Percentiles rank a stretch among this genome's conserved stretches.
phyloP scores from a whole-genome alignment of 2,329 filamentous ascomycete genomes.

The Hypoxylon sp. region DNA sequence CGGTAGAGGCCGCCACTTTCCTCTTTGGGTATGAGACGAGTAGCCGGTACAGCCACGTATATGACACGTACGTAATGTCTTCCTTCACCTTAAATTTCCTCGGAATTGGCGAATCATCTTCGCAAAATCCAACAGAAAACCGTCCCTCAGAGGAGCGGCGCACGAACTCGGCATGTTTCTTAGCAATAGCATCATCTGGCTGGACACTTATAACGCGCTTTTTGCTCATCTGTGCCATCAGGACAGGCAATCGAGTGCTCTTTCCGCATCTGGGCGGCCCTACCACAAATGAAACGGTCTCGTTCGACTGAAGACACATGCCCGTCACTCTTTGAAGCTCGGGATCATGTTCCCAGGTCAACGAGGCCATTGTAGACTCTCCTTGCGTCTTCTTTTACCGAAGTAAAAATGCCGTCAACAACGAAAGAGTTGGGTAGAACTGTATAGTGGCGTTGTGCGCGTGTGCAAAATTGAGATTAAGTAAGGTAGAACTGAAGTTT shows the following conservation, averaged over 20 bases:
- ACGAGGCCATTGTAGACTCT: no score
- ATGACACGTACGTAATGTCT: not conserved
- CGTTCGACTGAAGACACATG: not conserved
- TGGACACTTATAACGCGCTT: not conserved
- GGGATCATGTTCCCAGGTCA: not conserved
- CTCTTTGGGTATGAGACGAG: no score
- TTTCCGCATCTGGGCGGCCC: not conserved
- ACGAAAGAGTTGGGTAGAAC: no score
- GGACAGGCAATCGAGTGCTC: not conserved
- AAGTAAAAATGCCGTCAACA: no score
- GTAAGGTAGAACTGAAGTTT: no score
- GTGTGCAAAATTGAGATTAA: no score
- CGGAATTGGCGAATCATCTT: not conserved
- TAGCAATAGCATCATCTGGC: not conserved
- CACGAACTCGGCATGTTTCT: not conserved
- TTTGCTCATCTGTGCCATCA: not conserved
- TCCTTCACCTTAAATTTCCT: not conserved
- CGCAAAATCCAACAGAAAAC: not conserved
- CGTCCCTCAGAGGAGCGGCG: not conserved
- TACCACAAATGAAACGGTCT: slow-evolving; percentile 5
- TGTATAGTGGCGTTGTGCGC: no score
- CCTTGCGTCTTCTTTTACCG: no score
- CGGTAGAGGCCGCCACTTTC: no score
- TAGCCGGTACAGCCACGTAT: not conserved
- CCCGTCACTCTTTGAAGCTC: not conserved